Percentiles rank a stretch among this genome's conserved stretches.
phyloP scores from a whole-genome alignment of 441 rosid genomes.

The Mallotus japonicus region DNA sequence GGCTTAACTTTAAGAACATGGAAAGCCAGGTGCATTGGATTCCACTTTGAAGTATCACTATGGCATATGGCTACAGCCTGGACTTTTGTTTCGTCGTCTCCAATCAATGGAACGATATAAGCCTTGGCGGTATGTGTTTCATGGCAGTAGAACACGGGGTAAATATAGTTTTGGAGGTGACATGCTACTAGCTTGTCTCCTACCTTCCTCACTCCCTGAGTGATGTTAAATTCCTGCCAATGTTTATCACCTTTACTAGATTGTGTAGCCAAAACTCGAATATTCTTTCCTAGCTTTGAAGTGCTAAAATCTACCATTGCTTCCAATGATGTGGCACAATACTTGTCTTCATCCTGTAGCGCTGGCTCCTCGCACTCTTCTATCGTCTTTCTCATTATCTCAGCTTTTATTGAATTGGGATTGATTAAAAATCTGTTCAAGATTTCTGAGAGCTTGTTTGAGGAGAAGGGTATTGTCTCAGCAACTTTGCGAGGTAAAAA shows the following conservation, averaged over 20 bases:
- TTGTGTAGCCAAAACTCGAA: slow-evolving; percentile 27
- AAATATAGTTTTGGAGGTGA: slow-evolving; percentile 10
- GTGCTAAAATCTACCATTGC: slow-evolving; percentile 30
- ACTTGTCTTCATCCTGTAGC: slow-evolving; percentile 30
- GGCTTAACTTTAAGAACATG: slow-evolving; percentile 24
- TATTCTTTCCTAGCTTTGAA: slow-evolving; percentile 23
- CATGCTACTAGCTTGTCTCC: slow-evolving; percentile 12
- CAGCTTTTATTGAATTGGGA: slow-evolving; percentile 27
- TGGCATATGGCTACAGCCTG: slow-evolving; percentile 32
- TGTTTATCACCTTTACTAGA: background rate
- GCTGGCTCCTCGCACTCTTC: slow-evolving; percentile 30
- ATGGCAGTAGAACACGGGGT: slow-evolving; percentile 23
- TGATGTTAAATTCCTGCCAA: slow-evolving; percentile 13
- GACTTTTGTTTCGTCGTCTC: slow-evolving; percentile 10
- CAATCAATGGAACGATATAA: slow-evolving; percentile 25
- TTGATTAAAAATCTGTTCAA: slow-evolving; percentile 16
- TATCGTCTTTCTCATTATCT: slow-evolving; percentile 21
- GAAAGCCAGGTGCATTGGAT: slow-evolving; percentile 27
- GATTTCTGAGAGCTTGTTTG: slow-evolving; percentile 25
- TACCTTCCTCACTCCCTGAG: background rate
- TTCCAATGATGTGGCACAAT: slow-evolving; percentile 36
- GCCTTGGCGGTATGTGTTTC: background rate
- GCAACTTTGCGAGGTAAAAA: slow-evolving; percentile 32
- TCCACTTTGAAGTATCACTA: slow-evolving; percentile 27
- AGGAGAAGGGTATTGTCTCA: slow-evolving; percentile 26